Evolutionary conservation across 331 rosid genomes (phyloP).

Genomic region (Stylosanthes scabra): DNA sequence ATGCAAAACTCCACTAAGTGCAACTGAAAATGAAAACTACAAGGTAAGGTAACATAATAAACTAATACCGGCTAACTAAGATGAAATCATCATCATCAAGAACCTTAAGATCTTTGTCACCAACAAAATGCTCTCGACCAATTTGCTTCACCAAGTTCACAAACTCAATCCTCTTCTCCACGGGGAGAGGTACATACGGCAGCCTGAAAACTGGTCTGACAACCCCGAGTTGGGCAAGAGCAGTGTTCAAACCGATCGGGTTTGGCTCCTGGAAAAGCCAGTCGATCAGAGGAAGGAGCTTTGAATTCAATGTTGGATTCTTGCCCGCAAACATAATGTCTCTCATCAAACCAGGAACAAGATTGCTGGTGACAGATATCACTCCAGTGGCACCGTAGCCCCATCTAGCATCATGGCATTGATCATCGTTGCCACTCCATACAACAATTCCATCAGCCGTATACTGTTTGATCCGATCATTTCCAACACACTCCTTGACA

Average conservation of each 20-base stretch:
- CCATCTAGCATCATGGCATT: conserved; percentile 92
- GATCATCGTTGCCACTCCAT: conserved; percentile 87
- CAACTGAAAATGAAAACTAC: conserved; percentile 1
- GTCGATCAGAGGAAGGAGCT: conserved; percentile 67
- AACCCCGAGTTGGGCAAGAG: conserved; percentile 95
- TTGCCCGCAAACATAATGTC: conserved; percentile 74
- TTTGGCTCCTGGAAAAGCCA: conserved; percentile 84
- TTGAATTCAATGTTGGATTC: conserved; percentile 60
- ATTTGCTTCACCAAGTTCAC: conserved; percentile 72
- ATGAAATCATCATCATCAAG: conserved; percentile 73
- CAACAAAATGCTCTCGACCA: conserved; percentile 85
- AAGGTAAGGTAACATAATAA: conserved; percentile 10
- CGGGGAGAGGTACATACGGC: conserved; percentile 80
- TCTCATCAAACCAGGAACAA: conserved; percentile 78
- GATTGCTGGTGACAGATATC: conserved; percentile 78
- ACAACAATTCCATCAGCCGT: conserved; percentile 61
- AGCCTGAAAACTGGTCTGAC: conserved; percentile 90
- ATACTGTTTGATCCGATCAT: conserved; percentile 64
- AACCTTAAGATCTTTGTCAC: conserved; percentile 68
- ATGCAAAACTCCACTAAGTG: conserved; percentile 8
- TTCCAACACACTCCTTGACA: conserved; percentile 87
- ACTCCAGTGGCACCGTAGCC: conserved; percentile 82
- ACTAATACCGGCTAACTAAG: conserved; percentile 60
- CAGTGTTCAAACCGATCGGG: conserved; percentile 82
- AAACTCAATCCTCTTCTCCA: conserved; percentile 70